These are phyloP conservation scores for Suhomyces terraborum DNA, from an alignment of 1,139 yeast genomes.

Conservation along the genomic window DNA sequence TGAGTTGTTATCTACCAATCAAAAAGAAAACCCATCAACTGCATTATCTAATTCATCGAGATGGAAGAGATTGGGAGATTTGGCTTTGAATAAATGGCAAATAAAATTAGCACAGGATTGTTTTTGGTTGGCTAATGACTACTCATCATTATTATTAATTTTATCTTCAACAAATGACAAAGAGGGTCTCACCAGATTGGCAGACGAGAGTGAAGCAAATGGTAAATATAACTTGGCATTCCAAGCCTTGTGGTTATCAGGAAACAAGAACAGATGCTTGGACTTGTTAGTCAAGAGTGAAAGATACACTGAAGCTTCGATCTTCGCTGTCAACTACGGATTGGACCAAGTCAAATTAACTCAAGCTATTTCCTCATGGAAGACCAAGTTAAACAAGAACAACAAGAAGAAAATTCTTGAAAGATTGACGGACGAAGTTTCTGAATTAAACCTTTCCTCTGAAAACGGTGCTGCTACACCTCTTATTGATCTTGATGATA, in stretches of 20 bases:
- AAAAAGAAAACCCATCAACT: constrained; percentile 49
- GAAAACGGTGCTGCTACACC: constrained; percentile 20
- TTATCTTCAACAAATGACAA: constrained; percentile 80
- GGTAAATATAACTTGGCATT: constrained; percentile 92
- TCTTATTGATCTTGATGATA: constrained; percentile 34
- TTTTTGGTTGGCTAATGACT: constrained; percentile 78
- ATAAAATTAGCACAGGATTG: constrained; percentile 79
- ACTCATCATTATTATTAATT: constrained; percentile 77
- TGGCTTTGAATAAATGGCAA: constrained; percentile 77
- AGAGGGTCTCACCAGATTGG: constrained; percentile 59
- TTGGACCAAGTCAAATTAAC: constrained; percentile 46
- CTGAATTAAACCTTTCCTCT: constrained; percentile 24
- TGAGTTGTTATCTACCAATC: constrained; percentile 61
- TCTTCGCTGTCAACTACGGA: constrained; percentile 77
- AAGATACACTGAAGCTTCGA: constrained; percentile 81
- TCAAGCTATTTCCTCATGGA: constrained; percentile 65
- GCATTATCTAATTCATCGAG: constrained; percentile 48
- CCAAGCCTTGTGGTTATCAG: constrained; percentile 86
- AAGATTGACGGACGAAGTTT: constrained; percentile 50
- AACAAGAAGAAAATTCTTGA: constrained; percentile 64
- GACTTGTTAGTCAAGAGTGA: constrained; percentile 68
- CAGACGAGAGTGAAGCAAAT: constrained; percentile 59
- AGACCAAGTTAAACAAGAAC: constrained; percentile 48
- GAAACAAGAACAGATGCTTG: constrained; percentile 66
- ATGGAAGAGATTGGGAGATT: constrained; percentile 93